phyloP scores from a whole-genome alignment of 306 rosid species.

The Heteromeles arbutifolia region DNA sequence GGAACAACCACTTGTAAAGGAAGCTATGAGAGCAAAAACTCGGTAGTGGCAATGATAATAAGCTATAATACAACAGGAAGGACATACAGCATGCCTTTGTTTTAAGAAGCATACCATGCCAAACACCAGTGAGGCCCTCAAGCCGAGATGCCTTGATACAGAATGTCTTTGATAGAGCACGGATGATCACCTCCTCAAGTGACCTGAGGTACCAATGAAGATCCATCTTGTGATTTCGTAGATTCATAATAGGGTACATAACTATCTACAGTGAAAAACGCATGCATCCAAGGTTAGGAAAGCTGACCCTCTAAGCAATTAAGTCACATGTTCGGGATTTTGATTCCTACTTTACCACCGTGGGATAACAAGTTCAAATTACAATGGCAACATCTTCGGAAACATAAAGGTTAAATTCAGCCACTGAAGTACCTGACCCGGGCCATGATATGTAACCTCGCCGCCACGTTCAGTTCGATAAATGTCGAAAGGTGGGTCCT shows the following conservation, averaged over 20 bases:
- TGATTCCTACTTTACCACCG: not conserved
- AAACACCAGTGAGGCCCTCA: slow-evolving; percentile 85
- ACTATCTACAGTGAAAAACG: slow-evolving; percentile 50
- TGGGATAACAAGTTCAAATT: not conserved
- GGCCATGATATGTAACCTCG: slow-evolving; percentile 49
- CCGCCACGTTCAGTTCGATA: slow-evolving; percentile 49
- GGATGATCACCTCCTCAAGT: slow-evolving; percentile 76
- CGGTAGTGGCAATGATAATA: not conserved
- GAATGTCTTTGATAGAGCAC: slow-evolving; percentile 49
- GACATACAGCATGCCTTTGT: not conserved
- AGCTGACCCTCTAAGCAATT: not conserved
- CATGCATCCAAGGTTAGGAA: not conserved
- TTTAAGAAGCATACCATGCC: slow-evolving; percentile 54
- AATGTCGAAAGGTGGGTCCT: slow-evolving; percentile 30
- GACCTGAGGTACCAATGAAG: slow-evolving; percentile 88
- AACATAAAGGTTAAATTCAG: not conserved
- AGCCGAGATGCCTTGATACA: slow-evolving; percentile 61
- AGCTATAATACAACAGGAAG: not conserved
- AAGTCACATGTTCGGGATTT: not conserved
- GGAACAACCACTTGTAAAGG: not conserved
- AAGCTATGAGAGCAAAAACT: not conserved
- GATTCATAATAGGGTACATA: slow-evolving; percentile 82
- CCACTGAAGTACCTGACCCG: slow-evolving; percentile 35
- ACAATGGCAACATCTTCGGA: not conserved
- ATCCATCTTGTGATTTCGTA: slow-evolving; percentile 77